Evolutionary conservation across 2,329 filamentous ascomycete genomes (phyloP), one percentile per base, ranked within the genome.

Genomic region (Exophiala spinifera): DNA sequence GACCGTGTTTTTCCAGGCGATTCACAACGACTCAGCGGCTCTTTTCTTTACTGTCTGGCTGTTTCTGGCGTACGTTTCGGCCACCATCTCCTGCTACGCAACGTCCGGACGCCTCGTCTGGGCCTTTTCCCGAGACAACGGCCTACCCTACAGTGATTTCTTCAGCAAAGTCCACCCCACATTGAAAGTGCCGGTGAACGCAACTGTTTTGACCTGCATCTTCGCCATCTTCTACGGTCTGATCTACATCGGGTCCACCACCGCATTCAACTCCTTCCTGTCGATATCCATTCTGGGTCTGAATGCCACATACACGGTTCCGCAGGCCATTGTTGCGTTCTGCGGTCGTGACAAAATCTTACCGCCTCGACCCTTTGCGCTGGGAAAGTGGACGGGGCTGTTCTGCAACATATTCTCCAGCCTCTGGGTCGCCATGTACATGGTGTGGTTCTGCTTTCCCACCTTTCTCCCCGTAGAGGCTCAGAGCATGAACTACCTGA

Each of bases 71-170:
- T 75, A 74, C 39, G 56, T 74, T 1, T 74, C 72, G n/a, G 78
- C 75, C 58, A 64, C 75, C 57, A 64, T 74, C 44, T 70, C 78
- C 43, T 73, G 76, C 4, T 72, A 79, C 53, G 78, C 76, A 4
- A 79, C 76, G 70, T 75, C 79, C 59, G 75, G 74, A 25, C 70
- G 78, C 1, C 67, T 80, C 3, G 75, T 73, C 56, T 80, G 77
- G 77, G 76, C 75, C 2, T 80, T 80, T 60, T 76, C 78, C 11
- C 69, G 78, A 4, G 78, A 80, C 57, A 63, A 70, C 7, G 78
- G 77, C 2, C 51, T 80, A 1, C 77, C 77, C 1, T 71, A 67
- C 11, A 70, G 73, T 15, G 44, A 59, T 17, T 74, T 70, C 58
- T 65, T 79, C 11, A 21, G 46, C 73, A 70, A 61, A 1, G 63